Evolutionary conservation across 805 yeast species (phyloP), one percentile per base, ranked within the genome.

Genomic region (Wickerhamiella lipophila): DNA sequence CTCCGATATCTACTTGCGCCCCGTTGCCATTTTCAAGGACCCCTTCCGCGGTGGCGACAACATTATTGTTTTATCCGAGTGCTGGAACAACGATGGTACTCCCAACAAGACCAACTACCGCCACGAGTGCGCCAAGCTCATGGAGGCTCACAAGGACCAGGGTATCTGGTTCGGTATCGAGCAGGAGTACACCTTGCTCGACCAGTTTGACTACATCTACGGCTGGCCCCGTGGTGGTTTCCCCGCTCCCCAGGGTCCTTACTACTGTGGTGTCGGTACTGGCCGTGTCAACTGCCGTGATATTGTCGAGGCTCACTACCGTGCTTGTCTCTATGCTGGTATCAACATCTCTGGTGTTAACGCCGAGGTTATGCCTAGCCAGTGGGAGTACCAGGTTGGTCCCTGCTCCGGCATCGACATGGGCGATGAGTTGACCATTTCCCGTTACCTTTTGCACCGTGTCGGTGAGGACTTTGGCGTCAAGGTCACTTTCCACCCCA

Each of bases 161-260:
- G 75, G 76, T 58, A 80, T 86, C 60, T 92, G 98, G 98, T 92
- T 92, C 61, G 98, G 98, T 70, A 76, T 92, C 62, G 98, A 92
- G 74, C 98, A 92, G 75, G 98, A 92, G 71, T 92, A 92, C 75
- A 92, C 98, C 58, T 72, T 92, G 67, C 84, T 92, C 64, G 98
- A 92, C 69, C 81, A 83, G 68, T 81, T 69, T 62, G 95, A 84
- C 68, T 72, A 81, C 62, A 87, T 83, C 55, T 92, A 88, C 70
- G 97, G 95, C 57, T 92, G 98, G 98, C 98, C 98, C 70, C 81
- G 84, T 75, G 96, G 96, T 61, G 98, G 97, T 55, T 92, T 77
- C 94, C 98, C 98, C 67, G 97, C 95, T 60, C 97, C 98, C 57
- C 98, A 92, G 74, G 98, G 98, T 58, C 98, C 98, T 54, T 92